These are phyloP conservation scores for Aegilops umbellulata DNA, from an alignment of 176 grass and related monocot genomes.

Conservation along the genomic window DNA sequence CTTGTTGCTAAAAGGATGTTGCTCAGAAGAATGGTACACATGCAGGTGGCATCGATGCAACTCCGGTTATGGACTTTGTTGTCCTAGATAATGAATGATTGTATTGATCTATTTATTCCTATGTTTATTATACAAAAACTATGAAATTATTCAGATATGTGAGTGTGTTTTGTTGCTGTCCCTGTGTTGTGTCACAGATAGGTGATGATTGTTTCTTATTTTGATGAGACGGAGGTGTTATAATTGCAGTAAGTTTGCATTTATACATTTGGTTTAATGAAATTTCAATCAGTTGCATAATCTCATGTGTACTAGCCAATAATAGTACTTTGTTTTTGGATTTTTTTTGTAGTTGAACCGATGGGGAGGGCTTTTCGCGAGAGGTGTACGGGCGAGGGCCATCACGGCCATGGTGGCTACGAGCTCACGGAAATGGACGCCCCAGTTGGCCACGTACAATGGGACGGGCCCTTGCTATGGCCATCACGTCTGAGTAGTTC, in stretches of 20 bases:
- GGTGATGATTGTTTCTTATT: not conserved
- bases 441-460: too few species aligned
- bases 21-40: not conserved
- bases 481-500: too few species aligned
- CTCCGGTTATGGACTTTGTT: not conserved
- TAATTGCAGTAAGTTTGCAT: not conserved
- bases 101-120: not conserved
- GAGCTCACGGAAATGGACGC: too few species aligned
- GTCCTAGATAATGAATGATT: not conserved
- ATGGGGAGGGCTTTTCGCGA: too few species aligned
- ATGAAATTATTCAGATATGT: not conserved
- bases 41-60: not conserved
- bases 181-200: not conserved
- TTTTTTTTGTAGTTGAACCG: not conserved
- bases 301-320: not conserved
- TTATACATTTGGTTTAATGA: not conserved
- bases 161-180: not conserved
- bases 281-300: not conserved
- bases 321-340: not conserved
- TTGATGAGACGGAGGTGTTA: not conserved
- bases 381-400: too few species aligned
- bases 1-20: conserved; percentile 28
- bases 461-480: too few species aligned
- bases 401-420: too few species aligned
- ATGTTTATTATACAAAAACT: not conserved